These are phyloP conservation scores for Prunus kanzakura DNA, from an alignment of 306 rosid genomes.

Conservation along the genomic window DNA sequence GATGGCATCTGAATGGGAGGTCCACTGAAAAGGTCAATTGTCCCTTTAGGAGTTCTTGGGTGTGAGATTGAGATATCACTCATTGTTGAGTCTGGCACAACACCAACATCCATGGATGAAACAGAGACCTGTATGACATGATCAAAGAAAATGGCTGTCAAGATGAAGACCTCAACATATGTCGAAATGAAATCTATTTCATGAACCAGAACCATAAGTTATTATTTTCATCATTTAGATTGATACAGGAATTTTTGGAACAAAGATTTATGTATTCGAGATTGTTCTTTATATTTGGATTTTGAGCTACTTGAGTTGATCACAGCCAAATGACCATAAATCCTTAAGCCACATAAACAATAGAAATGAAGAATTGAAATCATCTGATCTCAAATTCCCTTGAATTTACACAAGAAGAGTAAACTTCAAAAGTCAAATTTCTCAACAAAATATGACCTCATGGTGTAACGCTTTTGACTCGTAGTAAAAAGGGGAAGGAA, in stretches of 20 bases:
- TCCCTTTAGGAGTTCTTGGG: slow-evolving; percentile 69
- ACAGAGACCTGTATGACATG: slow-evolving; percentile 59
- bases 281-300: neutral
- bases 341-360: neutral
- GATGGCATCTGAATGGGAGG: slow-evolving; percentile 52
- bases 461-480: neutral
- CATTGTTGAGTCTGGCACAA: slow-evolving; percentile 75
- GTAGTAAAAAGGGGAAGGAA: slow-evolving; percentile 13
- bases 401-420: neutral
- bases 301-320: neutral
- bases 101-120: slow-evolving; percentile 79
- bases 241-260: no score
- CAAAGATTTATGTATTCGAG: no score
- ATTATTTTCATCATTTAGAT: no score
- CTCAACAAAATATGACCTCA: neutral
- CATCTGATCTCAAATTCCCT: no score
- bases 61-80: slow-evolving; percentile 60
- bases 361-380: no score
- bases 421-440: slow-evolving; percentile 3
- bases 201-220: no score
- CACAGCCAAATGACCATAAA: neutral
- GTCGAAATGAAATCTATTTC: neutral
- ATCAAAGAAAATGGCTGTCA: slow-evolving; percentile 8
- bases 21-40: slow-evolving; percentile 75
- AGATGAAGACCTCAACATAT: neutral